These are phyloP conservation scores for Ilex asprella DNA, from an alignment of 257 asterid genomes.

Conservation along the genomic window DNA sequence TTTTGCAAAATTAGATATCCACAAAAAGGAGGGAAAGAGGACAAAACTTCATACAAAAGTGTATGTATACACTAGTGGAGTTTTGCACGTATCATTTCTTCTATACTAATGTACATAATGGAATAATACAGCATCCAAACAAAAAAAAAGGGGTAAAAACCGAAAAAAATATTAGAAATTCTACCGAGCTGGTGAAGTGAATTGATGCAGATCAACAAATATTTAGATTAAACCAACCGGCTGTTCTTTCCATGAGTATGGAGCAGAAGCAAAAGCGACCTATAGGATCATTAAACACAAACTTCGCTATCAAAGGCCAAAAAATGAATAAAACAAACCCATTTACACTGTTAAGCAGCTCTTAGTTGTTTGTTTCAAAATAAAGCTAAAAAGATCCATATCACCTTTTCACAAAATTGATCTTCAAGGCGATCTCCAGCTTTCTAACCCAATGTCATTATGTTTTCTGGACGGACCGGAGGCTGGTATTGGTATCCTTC, in stretches of 20 bases:
- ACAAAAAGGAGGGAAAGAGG: too few relatives aligned
- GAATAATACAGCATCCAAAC: background rate
- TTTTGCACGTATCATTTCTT: too few relatives aligned
- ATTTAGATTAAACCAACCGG: background rate
- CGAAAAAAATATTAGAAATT: background rate
- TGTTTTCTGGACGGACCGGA: conserved; percentile 20
- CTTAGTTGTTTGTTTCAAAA: background rate
- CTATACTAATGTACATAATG: too few relatives aligned
- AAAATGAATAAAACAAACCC: background rate
- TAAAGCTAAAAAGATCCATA: background rate
- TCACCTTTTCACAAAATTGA: background rate
- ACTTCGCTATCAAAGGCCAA: conserved; percentile 6
- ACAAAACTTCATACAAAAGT: too few relatives aligned
- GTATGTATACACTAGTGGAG: too few relatives aligned
- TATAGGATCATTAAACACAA: conserved; percentile 5
- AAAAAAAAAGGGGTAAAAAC: background rate
- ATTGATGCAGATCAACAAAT: conserved; percentile 1
- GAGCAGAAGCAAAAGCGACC: background rate
- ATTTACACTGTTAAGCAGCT: background rate
- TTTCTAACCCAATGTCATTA: conserved; percentile 13
- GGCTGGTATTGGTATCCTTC: conserved; percentile 9
- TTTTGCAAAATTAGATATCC: too few relatives aligned
- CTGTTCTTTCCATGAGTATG: conserved; percentile 13
- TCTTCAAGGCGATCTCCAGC: conserved; percentile 19
- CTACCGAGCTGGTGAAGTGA: background rate